phyloP scores from a whole-genome alignment of 2,329 filamentous ascomycete species.

The Cladosporium sp. region DNA sequence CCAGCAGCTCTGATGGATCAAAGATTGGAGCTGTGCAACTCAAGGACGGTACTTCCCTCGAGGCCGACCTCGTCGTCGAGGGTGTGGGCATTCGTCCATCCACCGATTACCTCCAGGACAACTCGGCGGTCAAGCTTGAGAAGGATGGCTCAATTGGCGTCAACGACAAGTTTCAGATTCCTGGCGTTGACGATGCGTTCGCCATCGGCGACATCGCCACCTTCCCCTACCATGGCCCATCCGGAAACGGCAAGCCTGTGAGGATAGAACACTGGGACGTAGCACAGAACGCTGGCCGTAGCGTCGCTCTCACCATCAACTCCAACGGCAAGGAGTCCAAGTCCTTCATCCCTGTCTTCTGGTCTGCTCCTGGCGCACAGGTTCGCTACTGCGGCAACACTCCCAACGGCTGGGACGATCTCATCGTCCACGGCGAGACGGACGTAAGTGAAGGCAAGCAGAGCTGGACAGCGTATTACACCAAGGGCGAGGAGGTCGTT shows the following conservation, averaged over 20 bases:
- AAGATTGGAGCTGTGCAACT: constrained; percentile 77
- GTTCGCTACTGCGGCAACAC: constrained; percentile 92
- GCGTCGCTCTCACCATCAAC: constrained; percentile 72
- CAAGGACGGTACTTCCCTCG: constrained; percentile 78
- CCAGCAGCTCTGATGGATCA: constrained; percentile 61
- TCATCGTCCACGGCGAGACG: constrained; percentile 73
- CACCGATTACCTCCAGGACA: constrained; percentile 75
- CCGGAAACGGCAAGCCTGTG: constrained; percentile 65
- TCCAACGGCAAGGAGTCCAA: constrained; percentile 58
- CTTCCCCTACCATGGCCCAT: constrained; percentile 89
- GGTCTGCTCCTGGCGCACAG: constrained; percentile 87
- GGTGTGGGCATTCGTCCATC: constrained; percentile 85
- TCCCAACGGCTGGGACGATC: constrained; percentile 74
- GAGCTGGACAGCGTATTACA: constrained; percentile 88
- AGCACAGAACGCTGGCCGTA: constrained; percentile 84
- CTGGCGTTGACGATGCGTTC: constrained; percentile 75
- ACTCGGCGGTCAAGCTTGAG: constrained; percentile 69
- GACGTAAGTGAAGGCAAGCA: constrained; percentile 55
- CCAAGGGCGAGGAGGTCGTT: constrained; percentile 77
- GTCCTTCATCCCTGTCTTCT: constrained; percentile 89
- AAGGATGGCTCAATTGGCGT: constrained; percentile 81
- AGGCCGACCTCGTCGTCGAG: constrained; percentile 85
- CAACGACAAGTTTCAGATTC: constrained; percentile 73
- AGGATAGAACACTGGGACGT: constrained; percentile 99
- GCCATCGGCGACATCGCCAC: constrained; percentile 94